Conservation (phyloP, 2,329 filamentous ascomycete species). For the Colletotrichum liriopes region DNA sequence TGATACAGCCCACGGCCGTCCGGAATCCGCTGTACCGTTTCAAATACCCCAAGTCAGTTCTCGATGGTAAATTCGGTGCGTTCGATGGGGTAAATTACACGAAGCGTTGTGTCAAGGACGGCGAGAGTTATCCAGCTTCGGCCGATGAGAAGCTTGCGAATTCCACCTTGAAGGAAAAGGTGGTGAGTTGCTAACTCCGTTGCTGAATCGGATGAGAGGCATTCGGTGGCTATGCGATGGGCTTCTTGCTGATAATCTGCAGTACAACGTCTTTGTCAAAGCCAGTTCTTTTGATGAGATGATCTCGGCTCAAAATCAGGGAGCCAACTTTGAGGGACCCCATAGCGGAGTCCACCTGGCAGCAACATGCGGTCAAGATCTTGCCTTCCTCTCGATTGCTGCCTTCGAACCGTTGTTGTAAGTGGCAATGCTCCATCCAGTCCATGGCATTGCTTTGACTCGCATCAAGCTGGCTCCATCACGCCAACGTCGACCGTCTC, state of each 20-base stretch:
- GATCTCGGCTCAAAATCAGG: conserved; percentile 55
- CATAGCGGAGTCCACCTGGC: conserved; percentile 61
- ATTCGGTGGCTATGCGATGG: too few relatives aligned
- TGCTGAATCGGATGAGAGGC: neutral
- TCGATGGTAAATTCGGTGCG: conserved; percentile 57
- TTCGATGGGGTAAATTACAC: conserved; percentile 41
- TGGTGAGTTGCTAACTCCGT: conserved; percentile 53
- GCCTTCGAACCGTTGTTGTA: conserved; percentile 66
- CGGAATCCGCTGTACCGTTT: conserved; percentile 70
- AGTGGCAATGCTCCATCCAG: conserved; percentile 40
- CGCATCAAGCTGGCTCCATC: conserved; percentile 62
- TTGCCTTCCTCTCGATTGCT: conserved; percentile 57
- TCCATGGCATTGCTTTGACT: conserved; percentile 10
- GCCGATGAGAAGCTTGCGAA: conserved; percentile 55
- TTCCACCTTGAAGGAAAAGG: conserved; percentile 56
- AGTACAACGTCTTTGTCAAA: conserved; percentile 62
- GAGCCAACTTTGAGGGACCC: conserved; percentile 60
- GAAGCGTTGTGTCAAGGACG: conserved; percentile 34
- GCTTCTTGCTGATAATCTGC: conserved; percentile 23
- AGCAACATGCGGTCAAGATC: conserved; percentile 55
- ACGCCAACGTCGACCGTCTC: conserved; percentile 75
- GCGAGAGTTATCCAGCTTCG: conserved; percentile 55
- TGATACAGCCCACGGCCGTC: conserved; percentile 52
- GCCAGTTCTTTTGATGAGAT: conserved; percentile 57
- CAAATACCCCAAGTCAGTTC: conserved; percentile 60